Percentiles rank a stretch among this genome's conserved stretches.
These are phyloP conservation scores for Gastrodia elata DNA, from an alignment of 106 monocot species.

Conservation along the genomic window DNA sequence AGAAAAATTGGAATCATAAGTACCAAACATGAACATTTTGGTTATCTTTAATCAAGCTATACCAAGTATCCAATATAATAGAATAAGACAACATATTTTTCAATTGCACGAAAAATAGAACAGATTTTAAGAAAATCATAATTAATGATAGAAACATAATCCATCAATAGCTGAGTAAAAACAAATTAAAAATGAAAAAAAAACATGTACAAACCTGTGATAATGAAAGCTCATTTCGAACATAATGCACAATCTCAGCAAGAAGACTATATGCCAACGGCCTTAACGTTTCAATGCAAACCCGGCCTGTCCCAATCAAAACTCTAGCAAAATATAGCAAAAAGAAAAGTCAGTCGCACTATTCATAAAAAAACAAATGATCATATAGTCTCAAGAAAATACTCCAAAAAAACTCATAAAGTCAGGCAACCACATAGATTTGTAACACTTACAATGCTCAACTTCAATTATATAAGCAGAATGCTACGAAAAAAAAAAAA, in stretches of 20 bases:
- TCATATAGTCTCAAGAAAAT: background rate
- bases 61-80: background rate
- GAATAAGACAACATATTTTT: background rate
- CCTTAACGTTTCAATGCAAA: conserved; percentile 86
- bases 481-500: background rate
- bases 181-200: conserved; percentile 7
- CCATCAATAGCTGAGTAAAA: background rate
- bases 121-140: background rate
- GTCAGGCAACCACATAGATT: background rate
- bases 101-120: background rate
- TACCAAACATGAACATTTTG: background rate
- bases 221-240: conserved; percentile 78
- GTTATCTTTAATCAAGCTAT: background rate
- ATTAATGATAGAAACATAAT: background rate
- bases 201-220: conserved; percentile 51
- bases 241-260: conserved; percentile 98
- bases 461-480: background rate
- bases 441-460: background rate
- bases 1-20: background rate
- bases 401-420: background rate
- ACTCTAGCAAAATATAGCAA: conserved; percentile 43
- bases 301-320: conserved; percentile 83
- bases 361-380: background rate
- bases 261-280: conserved; percentile 96
- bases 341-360: background rate